These are phyloP conservation scores for Ophiocordyceps camponoti-leonardi DNA, from an alignment of 2,329 filamentous ascomycete genomes.

Conservation along the genomic window DNA sequence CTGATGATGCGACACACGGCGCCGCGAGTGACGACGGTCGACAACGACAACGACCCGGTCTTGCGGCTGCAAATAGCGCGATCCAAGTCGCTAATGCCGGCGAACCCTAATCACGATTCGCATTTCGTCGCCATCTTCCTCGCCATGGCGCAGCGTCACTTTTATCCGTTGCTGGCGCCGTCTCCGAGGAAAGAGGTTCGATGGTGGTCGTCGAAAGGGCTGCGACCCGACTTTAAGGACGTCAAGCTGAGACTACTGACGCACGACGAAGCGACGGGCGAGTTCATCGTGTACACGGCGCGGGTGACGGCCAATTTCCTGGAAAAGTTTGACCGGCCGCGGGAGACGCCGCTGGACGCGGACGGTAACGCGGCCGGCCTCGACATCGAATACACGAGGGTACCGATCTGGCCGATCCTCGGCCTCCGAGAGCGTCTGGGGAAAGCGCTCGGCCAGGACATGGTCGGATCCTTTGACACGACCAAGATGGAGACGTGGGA, in stretches of 20 bases:
- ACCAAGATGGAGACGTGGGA: constrained; percentile 26
- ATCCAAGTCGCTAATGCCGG: constrained; percentile 27
- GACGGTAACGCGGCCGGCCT: constrained; percentile 16
- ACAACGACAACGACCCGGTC: constrained; percentile 29
- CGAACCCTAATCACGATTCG: constrained; percentile 31
- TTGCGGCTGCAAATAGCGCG: constrained; percentile 27
- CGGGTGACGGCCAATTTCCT: constrained; percentile 30
- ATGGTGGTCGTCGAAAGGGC: constrained; percentile 7
- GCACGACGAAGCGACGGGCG: constrained; percentile 27
- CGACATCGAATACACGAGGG: constrained; percentile 27
- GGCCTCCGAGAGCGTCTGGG: constrained; percentile 38
- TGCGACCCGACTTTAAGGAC: constrained; percentile 22
- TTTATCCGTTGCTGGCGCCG: constrained; percentile 19
- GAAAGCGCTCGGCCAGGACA: constrained; percentile 30
- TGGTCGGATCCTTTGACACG: constrained; percentile 25
- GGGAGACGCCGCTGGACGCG: constrained; percentile 16
- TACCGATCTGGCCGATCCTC: constrained; percentile 36
- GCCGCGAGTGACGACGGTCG: constrained; percentile 26
- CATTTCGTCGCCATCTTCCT: constrained; percentile 34
- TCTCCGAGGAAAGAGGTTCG: constrained; percentile 10
- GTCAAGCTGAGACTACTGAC: constrained; percentile 32
- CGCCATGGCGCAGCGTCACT: constrained; percentile 38
- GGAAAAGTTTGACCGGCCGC: constrained; percentile 30
- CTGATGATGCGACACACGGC: constrained; percentile 26
- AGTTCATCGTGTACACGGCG: constrained; percentile 36